These are phyloP conservation scores for Drechslerella coelobrocha DNA, from an alignment of 2,329 filamentous ascomycete genomes.

Conservation along the genomic window DNA sequence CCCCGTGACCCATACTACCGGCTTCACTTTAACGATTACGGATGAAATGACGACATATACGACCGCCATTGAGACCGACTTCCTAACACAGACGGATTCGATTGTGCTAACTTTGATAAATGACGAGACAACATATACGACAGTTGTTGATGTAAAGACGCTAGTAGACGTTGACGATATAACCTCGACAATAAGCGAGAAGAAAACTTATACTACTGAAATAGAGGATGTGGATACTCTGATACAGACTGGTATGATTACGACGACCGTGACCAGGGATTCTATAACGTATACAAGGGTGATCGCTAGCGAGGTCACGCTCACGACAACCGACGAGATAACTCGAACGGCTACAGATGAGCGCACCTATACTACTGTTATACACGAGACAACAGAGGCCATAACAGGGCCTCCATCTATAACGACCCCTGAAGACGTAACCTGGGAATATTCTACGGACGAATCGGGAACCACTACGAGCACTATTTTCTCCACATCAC, in stretches of 20 bases:
- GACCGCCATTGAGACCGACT: not conserved
- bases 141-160: not conserved
- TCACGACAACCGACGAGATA: constrained; percentile 2
- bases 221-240: not conserved
- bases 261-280: constrained; percentile 12
- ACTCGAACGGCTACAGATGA: constrained; percentile 11
- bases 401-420: not conserved
- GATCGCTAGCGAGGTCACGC: constrained; percentile 6
- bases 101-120: constrained; percentile 6
- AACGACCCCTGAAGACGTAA: no score
- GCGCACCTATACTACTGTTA: constrained; percentile 14
- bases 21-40: no score
- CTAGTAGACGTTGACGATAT: constrained; percentile 2
- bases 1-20: no score
- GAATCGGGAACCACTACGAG: constrained; percentile 13
- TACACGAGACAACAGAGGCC: constrained; percentile 15
- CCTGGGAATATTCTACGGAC: constrained; percentile 15
- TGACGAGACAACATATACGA: constrained; percentile 11
- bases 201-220: not conserved
- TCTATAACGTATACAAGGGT: constrained; percentile 11
- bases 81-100: not conserved
- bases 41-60: constrained; percentile 17
- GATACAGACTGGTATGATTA: no score
- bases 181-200: constrained; percentile 5
- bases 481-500: constrained; percentile 1